These are phyloP conservation scores for Ganoderma lingzhi DNA, from an alignment of 1,284 basidiomycete genomes.

Conservation along the genomic window DNA sequence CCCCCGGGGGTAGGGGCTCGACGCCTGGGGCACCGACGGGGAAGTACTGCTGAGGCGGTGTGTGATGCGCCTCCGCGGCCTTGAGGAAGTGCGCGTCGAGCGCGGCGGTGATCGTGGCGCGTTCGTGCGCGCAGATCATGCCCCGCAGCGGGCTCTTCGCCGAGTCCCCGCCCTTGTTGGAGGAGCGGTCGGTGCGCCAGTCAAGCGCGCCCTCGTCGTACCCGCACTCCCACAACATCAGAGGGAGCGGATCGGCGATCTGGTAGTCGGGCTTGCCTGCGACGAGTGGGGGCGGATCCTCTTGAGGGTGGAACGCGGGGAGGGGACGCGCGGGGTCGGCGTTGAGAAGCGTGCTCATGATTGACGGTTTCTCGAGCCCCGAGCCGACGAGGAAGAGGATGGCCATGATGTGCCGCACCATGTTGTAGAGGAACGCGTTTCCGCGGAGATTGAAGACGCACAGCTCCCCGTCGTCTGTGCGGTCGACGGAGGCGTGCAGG, in stretches of 20 bases:
- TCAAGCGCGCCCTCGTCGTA: constrained; percentile 73
- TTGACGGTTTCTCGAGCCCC: constrained; percentile 76
- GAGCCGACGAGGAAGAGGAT: constrained; percentile 91
- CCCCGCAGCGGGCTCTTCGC: constrained; percentile 61
- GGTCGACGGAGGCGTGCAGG: constrained; percentile 67
- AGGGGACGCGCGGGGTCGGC: constrained; percentile 49
- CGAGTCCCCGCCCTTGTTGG: constrained; percentile 39
- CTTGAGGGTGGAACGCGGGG: constrained; percentile 43
- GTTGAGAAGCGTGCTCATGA: constrained; percentile 84
- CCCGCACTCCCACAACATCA: constrained; percentile 93
- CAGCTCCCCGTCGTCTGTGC: constrained; percentile 50
- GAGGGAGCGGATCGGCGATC: constrained; percentile 92
- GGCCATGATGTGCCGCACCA: constrained; percentile 97
- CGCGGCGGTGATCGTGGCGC: constrained; percentile 64
- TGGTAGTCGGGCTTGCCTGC: constrained; percentile 88
- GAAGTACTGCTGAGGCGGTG: constrained; percentile 44
- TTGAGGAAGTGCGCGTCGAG: constrained; percentile 71
- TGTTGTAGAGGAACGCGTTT: constrained; percentile 95
- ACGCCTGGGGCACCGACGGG: constrained; percentile 40
- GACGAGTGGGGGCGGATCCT: constrained; percentile 56
- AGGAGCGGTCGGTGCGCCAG: constrained; percentile 76
- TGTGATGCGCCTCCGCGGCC: constrained; percentile 59
- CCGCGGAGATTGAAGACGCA: constrained; percentile 91
- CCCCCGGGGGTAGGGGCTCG: constrained; percentile 30
- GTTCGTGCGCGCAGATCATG: constrained; percentile 62